Evolutionary conservation across 352 stramenopile species (phyloP).

Genomic region (Phytophthora nicotianae): DNA sequence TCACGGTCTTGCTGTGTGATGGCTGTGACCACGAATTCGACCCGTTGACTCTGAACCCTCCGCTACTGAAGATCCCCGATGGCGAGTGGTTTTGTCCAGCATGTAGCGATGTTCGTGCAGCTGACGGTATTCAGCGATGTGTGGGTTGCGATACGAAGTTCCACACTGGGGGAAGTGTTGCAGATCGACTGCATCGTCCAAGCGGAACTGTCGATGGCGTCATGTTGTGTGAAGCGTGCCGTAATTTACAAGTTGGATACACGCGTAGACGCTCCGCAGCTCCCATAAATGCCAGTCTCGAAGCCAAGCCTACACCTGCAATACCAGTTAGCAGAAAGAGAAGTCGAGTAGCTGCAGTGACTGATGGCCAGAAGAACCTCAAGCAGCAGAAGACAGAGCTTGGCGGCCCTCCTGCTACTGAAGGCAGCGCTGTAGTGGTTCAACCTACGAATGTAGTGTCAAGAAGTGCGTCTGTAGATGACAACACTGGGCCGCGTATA

Average conservation of each 20-base stretch:
- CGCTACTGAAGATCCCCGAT: constrained; percentile 48
- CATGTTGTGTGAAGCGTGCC: constrained; percentile 43
- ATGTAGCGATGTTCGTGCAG: constrained; percentile 25
- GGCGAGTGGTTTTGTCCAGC: constrained; percentile 56
- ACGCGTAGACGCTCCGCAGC: constrained; percentile 21
- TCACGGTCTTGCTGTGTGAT: constrained; percentile 71
- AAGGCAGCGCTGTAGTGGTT: constrained; percentile 7
- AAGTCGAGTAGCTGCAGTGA: constrained; percentile 16
- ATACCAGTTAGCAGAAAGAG: constrained; percentile 24
- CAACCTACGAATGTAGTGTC: constrained; percentile 4
- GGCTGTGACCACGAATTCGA: constrained; percentile 75
- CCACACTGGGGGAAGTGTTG: constrained; percentile 15
- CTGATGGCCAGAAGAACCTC: neutral
- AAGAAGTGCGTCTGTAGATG: constrained; percentile 26
- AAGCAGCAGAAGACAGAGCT: constrained; percentile 31
- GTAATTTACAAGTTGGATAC: constrained; percentile 38
- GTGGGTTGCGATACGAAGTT: constrained; percentile 44
- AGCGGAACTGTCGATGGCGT: constrained; percentile 33
- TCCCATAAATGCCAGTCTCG: constrained; percentile 3
- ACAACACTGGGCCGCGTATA: constrained; percentile 12
- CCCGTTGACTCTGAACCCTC: constrained; percentile 48
- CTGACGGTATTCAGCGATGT: constrained; percentile 23
- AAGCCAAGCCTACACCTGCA: neutral
- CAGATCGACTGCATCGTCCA: constrained; percentile 17
- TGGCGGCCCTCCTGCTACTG: constrained; percentile 7